Percentiles rank a stretch among this genome's conserved stretches.
phyloP scores from a whole-genome alignment of 2,329 filamentous ascomycete genomes.

The Diaporthe batatas region DNA sequence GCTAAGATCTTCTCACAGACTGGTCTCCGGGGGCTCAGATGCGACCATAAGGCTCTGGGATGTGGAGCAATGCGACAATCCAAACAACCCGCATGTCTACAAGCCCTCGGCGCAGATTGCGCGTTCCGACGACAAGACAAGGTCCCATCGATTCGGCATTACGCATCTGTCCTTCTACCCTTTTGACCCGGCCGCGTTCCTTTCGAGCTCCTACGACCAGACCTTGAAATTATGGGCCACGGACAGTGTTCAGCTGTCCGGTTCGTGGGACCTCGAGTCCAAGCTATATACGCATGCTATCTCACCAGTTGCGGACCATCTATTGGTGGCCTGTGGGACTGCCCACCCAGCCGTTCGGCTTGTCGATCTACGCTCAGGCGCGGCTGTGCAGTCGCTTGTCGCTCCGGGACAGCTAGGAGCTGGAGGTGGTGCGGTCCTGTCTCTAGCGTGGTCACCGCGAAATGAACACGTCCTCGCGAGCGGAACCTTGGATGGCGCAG shows the following conservation, averaged over 20 bases:
- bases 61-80: slow-evolving; percentile 72
- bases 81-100: slow-evolving; percentile 62
- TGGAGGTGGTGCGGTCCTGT: slow-evolving; percentile 72
- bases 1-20: slow-evolving; percentile 57
- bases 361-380: slow-evolving; percentile 86
- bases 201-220: slow-evolving; percentile 84
- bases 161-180: slow-evolving; percentile 84
- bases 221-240: slow-evolving; percentile 82
- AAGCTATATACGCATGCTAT: slow-evolving; percentile 83
- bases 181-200: slow-evolving; percentile 80
- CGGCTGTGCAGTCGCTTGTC: slow-evolving; percentile 78
- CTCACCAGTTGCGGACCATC: slow-evolving; percentile 78
- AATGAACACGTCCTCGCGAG: slow-evolving; percentile 85
- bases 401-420: slow-evolving; percentile 64
- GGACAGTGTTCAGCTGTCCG: slow-evolving; percentile 70
- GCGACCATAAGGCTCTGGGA: slow-evolving; percentile 90
- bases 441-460: slow-evolving; percentile 84
- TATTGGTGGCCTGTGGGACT: slow-evolving; percentile 89
- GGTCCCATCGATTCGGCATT: slow-evolving; percentile 76
- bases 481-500: slow-evolving; percentile 85
- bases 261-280: slow-evolving; percentile 76
- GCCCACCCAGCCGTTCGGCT: slow-evolving; percentile 87
- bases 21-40: slow-evolving; percentile 89
- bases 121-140: slow-evolving; percentile 52
- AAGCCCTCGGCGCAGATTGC: slow-evolving; percentile 66